These are phyloP conservation scores for Podosphaera xanthii DNA, from an alignment of 2,329 filamentous ascomycete species.

Conservation along the genomic window DNA sequence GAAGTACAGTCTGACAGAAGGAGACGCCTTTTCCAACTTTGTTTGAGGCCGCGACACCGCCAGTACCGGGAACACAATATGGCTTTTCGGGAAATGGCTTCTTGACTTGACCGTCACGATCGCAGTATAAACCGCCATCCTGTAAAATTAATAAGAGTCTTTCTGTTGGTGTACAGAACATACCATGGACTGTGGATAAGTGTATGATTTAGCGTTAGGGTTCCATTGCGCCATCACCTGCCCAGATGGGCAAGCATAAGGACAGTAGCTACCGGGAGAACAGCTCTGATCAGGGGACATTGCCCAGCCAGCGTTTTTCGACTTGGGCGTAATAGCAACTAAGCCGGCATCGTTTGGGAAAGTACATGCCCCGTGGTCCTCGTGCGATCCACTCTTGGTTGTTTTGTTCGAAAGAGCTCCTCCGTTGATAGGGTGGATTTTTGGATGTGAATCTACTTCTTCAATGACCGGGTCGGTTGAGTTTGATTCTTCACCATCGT, in stretches of 20 bases:
- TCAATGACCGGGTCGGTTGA: background rate
- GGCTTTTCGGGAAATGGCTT: conserved; percentile 46
- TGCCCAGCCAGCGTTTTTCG: conserved; percentile 52
- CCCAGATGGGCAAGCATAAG: conserved; percentile 52
- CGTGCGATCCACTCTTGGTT: background rate
- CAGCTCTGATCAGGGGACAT: conserved; percentile 56
- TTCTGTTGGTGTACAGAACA: conserved; percentile 13
- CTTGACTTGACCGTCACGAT: conserved; percentile 36
- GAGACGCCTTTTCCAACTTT: conserved; percentile 37
- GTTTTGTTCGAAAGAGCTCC: background rate
- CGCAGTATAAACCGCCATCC: conserved; percentile 56
- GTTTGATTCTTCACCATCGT: background rate
- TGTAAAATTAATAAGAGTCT: conserved; percentile 16
- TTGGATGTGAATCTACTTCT: background rate
- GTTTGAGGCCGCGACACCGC: conserved; percentile 41
- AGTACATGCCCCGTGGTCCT: conserved; percentile 24
- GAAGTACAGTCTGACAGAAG: conserved; percentile 60
- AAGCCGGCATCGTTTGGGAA: conserved; percentile 46
- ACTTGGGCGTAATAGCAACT: conserved; percentile 40
- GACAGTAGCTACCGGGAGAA: conserved; percentile 44
- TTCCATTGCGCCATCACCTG: conserved; percentile 66
- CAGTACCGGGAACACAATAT: conserved; percentile 48
- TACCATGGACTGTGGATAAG: conserved; percentile 51
- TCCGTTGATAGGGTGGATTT: background rate
- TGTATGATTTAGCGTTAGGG: conserved; percentile 39